These are phyloP conservation scores for Beauveria rudraprayagi DNA, from an alignment of 2,329 filamentous ascomycete genomes.

Conservation along the genomic window DNA sequence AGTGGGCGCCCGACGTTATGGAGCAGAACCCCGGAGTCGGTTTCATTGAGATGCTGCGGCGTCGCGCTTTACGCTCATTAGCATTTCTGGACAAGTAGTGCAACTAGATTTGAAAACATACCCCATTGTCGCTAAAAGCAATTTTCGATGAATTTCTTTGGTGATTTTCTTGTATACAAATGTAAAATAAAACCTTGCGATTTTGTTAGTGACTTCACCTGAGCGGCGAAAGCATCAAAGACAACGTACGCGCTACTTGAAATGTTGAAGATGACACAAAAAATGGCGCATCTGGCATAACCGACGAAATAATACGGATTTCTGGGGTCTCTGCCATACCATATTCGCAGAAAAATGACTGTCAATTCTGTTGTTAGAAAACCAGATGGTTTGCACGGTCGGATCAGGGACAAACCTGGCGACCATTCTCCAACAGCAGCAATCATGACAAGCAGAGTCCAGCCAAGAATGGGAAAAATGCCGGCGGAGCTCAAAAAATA, in stretches of 20 bases:
- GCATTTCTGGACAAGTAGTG: background rate
- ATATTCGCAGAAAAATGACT: background rate
- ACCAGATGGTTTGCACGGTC: background rate
- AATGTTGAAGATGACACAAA: background rate
- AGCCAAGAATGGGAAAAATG: background rate
- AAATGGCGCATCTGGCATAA: background rate
- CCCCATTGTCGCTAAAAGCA: background rate
- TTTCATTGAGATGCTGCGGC: background rate
- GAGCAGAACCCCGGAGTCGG: background rate
- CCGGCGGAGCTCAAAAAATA: background rate
- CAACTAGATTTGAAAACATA: background rate
- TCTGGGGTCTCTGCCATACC: background rate
- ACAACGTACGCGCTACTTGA: background rate
- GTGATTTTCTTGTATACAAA: background rate
- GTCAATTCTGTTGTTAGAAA: background rate
- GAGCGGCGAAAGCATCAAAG: background rate
- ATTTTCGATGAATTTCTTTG: background rate
- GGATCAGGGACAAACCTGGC: background rate
- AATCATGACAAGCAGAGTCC: background rate
- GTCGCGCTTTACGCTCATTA: background rate
- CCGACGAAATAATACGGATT: background rate
- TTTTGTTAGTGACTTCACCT: background rate
- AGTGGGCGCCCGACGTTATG: too few relatives aligned
- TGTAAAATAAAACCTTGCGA: background rate
- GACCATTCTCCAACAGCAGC: background rate